These are phyloP conservation scores for Xerocomellus dryophilus DNA, from an alignment of 768 basidiomycete genomes.

Conservation along the genomic window DNA sequence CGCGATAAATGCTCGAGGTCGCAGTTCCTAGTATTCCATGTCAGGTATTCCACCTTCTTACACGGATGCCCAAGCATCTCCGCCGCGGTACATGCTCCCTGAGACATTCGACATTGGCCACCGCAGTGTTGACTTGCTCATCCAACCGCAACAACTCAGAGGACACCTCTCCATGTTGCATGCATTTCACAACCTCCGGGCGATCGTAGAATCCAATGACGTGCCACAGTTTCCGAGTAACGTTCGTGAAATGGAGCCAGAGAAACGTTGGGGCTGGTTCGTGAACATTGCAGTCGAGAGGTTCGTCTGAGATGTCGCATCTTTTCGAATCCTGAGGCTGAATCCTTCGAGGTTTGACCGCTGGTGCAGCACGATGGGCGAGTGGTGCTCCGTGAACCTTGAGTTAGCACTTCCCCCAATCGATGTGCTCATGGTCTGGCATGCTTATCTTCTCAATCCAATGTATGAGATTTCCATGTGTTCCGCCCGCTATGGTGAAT, in stretches of 20 bases:
- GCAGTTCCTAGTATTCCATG: not conserved
- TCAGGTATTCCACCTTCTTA: conserved; percentile 1
- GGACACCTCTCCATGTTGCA: conserved; percentile 30
- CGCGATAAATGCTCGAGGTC: not conserved
- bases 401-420: conserved; percentile 32
- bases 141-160: conserved; percentile 27
- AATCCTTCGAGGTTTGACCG: conserved; percentile 30
- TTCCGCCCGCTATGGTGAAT: not conserved
- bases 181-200: conserved; percentile 27
- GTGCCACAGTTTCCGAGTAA: conserved; percentile 9
- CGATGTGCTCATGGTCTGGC: conserved; percentile 42
- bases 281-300: conserved; percentile 38
- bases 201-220: conserved; percentile 18
- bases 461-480: conserved; percentile 16
- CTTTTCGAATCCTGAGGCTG: not conserved
- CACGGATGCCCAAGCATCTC: not conserved
- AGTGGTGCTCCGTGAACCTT: not conserved
- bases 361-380: conserved; percentile 27
- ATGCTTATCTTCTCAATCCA: conserved; percentile 40
- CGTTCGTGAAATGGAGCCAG: conserved; percentile 16
- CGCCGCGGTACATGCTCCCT: conserved; percentile 15
- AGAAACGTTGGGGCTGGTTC: conserved; percentile 39
- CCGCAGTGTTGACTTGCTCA: conserved; percentile 6
- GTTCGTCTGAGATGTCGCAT: conserved; percentile 5
- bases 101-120: conserved; percentile 13